Evolutionary conservation across 257 asterid species (phyloP), one percentile per base, ranked within the genome.

Genomic region (Solanum habrochaites): DNA sequence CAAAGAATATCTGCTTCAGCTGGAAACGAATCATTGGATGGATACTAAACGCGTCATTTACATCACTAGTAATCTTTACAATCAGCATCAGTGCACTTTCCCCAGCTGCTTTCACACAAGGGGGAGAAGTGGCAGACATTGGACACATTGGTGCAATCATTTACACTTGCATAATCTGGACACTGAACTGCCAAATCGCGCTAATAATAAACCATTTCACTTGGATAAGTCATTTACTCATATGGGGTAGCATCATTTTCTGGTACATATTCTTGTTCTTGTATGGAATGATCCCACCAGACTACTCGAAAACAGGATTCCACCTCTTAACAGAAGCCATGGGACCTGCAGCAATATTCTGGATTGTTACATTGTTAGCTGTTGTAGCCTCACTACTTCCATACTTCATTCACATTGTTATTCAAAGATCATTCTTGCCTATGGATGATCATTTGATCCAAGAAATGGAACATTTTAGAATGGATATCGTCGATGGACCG

Each of bases 361-460:
- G 99, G 99, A 81, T 93, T 70, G 82, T 99, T 9, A 96, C 98
- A 7, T 91, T 96, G 11, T 75, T 97, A 80, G 98, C 94, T 20
- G 93, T 95, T 1, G 87, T 93, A 9, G 89, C 92, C 9, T 96
- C 98, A 86, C 92, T 90, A 75, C 93, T 97, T 58, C 99, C 99
- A 3, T 97, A 97, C 89, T 92, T 97, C 6, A 91, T 93, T 5
- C 98, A 95, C 92, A 93, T 95, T 35, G 86, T 98, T 8, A 94
- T 93, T 88, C 98, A 93, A 52, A 90, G 99, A 85, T 89, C 94
- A 49, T 93, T 95, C 91, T 90, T 89, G 69, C 99, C 99, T 0
- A 91, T 95, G 96, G 99, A 97, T 73, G 99, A 96, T 86, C 99
- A 97, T 62, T 91, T 97, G 83, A 97, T 97, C 84, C 99, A 96